These are phyloP conservation scores for Ogataea populi-albae DNA, from an alignment of 805 yeast species.

Conservation along the genomic window DNA sequence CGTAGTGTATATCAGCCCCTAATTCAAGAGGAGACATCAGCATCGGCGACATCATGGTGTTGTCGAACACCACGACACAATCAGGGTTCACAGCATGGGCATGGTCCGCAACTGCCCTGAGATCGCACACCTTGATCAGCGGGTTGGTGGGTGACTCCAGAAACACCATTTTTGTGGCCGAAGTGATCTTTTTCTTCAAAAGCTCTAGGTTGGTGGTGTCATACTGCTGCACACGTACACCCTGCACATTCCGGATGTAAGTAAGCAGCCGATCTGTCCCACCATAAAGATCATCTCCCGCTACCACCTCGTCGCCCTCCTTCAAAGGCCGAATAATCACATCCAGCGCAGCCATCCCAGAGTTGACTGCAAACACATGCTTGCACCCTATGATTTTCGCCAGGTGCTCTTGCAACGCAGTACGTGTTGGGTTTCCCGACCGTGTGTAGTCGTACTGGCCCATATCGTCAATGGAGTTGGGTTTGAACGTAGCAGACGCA, in stretches of 20 bases:
- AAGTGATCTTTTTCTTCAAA: constrained; percentile 53
- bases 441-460: constrained; percentile 86
- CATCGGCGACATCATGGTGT: constrained; percentile 95
- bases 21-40: constrained; percentile 80
- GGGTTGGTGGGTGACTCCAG: constrained; percentile 95
- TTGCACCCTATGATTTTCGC: constrained; percentile 77
- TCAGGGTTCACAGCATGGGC: constrained; percentile 70
- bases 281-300: constrained; percentile 94
- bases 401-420: constrained; percentile 72
- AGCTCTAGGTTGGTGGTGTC: constrained; percentile 75
- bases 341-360: constrained; percentile 93
- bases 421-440: constrained; percentile 92
- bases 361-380: constrained; percentile 74
- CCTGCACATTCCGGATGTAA: constrained; percentile 60
- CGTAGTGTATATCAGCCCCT: constrained; percentile 90
- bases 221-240: constrained; percentile 65
- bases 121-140: constrained; percentile 80
- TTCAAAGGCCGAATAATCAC: constrained; percentile 69
- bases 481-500: constrained; percentile 94
- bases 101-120: constrained; percentile 58
- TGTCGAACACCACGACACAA: constrained; percentile 79
- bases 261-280: constrained; percentile 87
- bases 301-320: constrained; percentile 89
- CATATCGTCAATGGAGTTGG: constrained; percentile 65
- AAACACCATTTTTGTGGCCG: constrained; percentile 70